phyloP scores from a whole-genome alignment of 805 yeast species.

The Sugiyamaella marilandica region DNA sequence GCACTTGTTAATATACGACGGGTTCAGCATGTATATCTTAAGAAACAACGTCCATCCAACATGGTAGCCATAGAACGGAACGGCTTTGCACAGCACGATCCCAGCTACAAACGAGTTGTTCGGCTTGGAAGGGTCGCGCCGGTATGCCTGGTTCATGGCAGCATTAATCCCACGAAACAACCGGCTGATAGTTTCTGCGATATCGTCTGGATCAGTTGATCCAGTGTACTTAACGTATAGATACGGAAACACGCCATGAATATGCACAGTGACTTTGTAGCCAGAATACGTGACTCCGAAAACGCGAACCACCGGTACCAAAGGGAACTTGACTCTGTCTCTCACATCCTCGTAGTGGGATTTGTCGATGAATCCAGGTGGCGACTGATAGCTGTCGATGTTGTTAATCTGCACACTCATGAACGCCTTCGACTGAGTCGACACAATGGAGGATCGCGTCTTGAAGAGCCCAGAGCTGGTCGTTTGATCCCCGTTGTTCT shows the following conservation, averaged over 20 bases:
- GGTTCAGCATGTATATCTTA: constrained; percentile 64
- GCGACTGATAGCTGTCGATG: constrained; percentile 29
- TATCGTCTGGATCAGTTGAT: constrained; percentile 21
- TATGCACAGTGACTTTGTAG: constrained; percentile 57
- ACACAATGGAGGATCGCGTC: background rate
- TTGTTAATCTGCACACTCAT: constrained; percentile 26
- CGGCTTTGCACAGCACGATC: constrained; percentile 55
- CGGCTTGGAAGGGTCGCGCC: constrained; percentile 20
- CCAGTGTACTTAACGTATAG: constrained; percentile 61
- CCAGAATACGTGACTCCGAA: constrained; percentile 68
- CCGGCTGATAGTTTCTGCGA: constrained; percentile 14
- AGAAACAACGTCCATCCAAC: constrained; percentile 59
- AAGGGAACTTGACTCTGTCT: constrained; percentile 12
- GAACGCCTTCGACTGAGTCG: constrained; percentile 5
- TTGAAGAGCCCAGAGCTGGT: background rate
- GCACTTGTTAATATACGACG: constrained; percentile 52
- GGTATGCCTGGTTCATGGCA: constrained; percentile 26
- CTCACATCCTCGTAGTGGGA: constrained; percentile 3
- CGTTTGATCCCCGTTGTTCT: no score
- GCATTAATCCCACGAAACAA: constrained; percentile 25
- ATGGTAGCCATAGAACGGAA: constrained; percentile 81
- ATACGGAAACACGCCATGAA: constrained; percentile 85
- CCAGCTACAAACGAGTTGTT: constrained; percentile 28
- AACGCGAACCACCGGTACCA: constrained; percentile 72
- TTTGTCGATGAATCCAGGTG: constrained; percentile 11